phyloP scores from a whole-genome alignment of 2,329 filamentous ascomycete species.

The Aureobasidium melanogenum region DNA sequence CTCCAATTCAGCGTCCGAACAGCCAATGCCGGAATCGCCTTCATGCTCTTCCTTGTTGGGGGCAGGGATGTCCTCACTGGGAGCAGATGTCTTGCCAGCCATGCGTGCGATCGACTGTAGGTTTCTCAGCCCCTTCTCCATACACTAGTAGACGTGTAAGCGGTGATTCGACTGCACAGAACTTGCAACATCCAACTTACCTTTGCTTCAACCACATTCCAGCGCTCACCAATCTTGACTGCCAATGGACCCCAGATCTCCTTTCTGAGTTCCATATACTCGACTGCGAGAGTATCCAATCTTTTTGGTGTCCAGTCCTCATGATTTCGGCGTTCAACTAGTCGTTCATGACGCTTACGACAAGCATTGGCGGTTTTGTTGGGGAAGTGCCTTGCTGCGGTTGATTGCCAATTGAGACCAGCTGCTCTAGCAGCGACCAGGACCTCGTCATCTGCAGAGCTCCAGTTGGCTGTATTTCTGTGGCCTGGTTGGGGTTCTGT shows the following conservation, averaged over 20 bases:
- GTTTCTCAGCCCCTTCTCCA: constrained; percentile 77
- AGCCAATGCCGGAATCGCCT: constrained; percentile 63
- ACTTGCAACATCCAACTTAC: constrained; percentile 41
- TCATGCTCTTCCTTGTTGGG: constrained; percentile 33
- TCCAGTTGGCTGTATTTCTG: constrained; percentile 50
- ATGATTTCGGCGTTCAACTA: constrained; percentile 64
- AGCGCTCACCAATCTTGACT: constrained; percentile 47
- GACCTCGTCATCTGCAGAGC: constrained; percentile 61
- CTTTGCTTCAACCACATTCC: constrained; percentile 70
- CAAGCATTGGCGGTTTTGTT: constrained; percentile 73
- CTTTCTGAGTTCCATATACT: constrained; percentile 70
- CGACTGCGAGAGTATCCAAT: constrained; percentile 63
- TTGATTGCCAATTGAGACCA: constrained; percentile 76
- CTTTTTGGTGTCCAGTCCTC: constrained; percentile 73
- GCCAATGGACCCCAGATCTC: constrained; percentile 76
- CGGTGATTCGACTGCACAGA: constrained; percentile 26
- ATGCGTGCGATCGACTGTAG: constrained; percentile 61
- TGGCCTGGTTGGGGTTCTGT: constrained; percentile 17
- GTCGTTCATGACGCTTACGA: constrained; percentile 76
- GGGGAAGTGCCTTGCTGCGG: constrained; percentile 67
- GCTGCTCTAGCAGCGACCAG: constrained; percentile 63
- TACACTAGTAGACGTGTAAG: constrained; percentile 48
- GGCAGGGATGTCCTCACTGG: constrained; percentile 31
- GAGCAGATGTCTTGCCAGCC: constrained; percentile 51
- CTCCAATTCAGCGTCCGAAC: constrained; percentile 40